These are phyloP conservation scores for Magnolia officinalis DNA, from an alignment of 164 flowering plant species.

Conservation along the genomic window DNA sequence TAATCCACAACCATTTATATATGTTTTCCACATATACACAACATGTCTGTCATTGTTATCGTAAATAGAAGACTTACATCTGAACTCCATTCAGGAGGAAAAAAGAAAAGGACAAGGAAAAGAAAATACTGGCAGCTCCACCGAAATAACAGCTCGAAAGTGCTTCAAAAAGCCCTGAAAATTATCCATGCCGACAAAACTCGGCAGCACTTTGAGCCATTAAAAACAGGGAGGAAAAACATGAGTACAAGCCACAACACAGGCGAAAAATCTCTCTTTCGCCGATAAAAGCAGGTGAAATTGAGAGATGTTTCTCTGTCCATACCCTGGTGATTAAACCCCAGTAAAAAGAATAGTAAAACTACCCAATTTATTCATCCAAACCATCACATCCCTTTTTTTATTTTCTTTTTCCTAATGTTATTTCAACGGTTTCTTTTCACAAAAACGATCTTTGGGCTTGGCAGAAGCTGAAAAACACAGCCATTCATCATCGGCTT, in stretches of 20 bases:
- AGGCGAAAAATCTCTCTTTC: background rate
- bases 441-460: slow-evolving; percentile 41
- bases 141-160: slow-evolving; percentile 13
- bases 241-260: background rate
- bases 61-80: no score
- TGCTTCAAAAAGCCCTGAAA: slow-evolving; percentile 7
- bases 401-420: background rate
- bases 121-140: slow-evolving; percentile 16
- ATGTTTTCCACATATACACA: no score
- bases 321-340: slow-evolving; percentile 8
- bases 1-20: no score
- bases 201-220: slow-evolving; percentile 12
- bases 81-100: slow-evolving; percentile 16
- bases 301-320: background rate
- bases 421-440: slow-evolving; percentile 24
- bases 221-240: slow-evolving; percentile 28
- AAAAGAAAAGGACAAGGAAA: background rate
- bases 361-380: background rate
- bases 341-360: slow-evolving; percentile 7
- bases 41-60: no score
- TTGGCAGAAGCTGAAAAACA: slow-evolving; percentile 38
- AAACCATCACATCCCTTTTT: background rate
- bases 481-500: slow-evolving; percentile 28
- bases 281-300: slow-evolving; percentile 8
- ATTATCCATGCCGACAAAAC: background rate